These are phyloP conservation scores for Marsdenia floribunda DNA, from an alignment of 257 asterid genomes.

Conservation along the genomic window DNA sequence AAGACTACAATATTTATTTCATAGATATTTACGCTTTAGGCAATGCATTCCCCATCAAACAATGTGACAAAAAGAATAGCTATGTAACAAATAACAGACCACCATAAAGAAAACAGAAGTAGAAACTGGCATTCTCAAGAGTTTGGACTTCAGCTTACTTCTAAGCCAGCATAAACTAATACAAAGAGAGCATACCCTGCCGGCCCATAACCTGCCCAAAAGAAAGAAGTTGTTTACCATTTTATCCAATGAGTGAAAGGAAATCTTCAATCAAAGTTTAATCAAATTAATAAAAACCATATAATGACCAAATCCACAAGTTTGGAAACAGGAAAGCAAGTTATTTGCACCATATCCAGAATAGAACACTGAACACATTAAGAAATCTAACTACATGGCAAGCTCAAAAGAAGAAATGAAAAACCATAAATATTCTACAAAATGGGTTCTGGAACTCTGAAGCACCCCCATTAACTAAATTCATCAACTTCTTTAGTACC, in stretches of 20 bases:
- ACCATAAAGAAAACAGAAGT: not conserved
- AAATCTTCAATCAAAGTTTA: not conserved
- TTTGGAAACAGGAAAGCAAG: not conserved
- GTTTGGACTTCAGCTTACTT: slow-evolving; percentile 46
- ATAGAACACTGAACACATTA: not conserved
- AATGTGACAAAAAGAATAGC: not conserved
- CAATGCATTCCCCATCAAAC: not conserved
- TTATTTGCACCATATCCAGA: not conserved
- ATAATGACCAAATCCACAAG: not conserved
- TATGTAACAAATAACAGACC: not conserved
- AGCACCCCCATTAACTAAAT: not conserved
- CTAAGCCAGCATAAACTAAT: slow-evolving; percentile 87
- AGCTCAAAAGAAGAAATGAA: not conserved
- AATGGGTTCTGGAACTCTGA: not conserved
- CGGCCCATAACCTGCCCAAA: slow-evolving; percentile 73
- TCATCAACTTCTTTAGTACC: not conserved
- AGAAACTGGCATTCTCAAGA: slow-evolving; percentile 9
- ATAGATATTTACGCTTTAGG: not conserved
- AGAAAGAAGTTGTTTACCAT: slow-evolving; percentile 7
- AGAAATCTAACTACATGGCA: not conserved
- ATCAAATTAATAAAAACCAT: not conserved
- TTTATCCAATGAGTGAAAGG: slow-evolving; percentile 7
- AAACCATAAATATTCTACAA: not conserved
- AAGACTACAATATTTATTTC: not conserved
- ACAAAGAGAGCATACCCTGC: slow-evolving; percentile 94